phyloP scores from a whole-genome alignment of 768 basidiomycete genomes.

The Chalciporus chontae region DNA sequence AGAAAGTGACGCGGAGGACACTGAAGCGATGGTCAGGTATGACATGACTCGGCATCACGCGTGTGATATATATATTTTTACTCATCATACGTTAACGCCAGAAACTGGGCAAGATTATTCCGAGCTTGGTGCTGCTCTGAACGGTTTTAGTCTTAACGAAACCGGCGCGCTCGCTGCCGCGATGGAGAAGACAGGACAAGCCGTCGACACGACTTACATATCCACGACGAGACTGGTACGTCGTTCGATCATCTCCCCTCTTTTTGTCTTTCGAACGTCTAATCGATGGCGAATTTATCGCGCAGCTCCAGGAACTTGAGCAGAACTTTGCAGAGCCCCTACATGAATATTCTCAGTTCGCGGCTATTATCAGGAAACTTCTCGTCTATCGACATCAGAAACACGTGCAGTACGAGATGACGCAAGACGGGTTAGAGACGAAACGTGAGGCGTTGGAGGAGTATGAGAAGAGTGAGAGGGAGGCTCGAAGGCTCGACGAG shows the following conservation, averaged over 20 bases:
- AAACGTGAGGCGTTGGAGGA: conserved; percentile 85
- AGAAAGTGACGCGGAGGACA: conserved; percentile 89
- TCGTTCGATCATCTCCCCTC: conserved; percentile 3
- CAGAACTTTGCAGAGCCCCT: conserved; percentile 94
- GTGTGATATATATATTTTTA: conserved; percentile 1
- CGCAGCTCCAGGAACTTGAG: conserved; percentile 88
- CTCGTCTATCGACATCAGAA: conserved; percentile 96
- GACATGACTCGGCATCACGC: conserved; percentile 21
- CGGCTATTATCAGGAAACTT: conserved; percentile 89
- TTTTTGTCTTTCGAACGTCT: too few species aligned
- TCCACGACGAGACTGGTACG: conserved; percentile 85
- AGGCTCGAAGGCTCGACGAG: conserved; percentile 84
- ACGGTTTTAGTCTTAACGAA: conserved; percentile 92
- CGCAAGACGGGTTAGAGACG: conserved; percentile 81
- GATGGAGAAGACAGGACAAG: conserved; percentile 96
- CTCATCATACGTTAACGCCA: conserved; percentile 23
- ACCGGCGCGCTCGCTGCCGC: conserved; percentile 67
- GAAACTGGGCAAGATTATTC: conserved; percentile 85
- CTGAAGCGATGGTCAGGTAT: conserved; percentile 94
- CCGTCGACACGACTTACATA: conserved; percentile 90
- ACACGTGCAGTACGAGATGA: conserved; percentile 97
- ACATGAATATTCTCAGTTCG: conserved; percentile 95
- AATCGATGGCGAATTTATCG: too few species aligned
- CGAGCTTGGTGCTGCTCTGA: conserved; percentile 87
- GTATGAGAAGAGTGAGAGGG: conserved; percentile 88